phyloP scores from a whole-genome alignment of 805 yeast genomes.

The Wickerhamomyces kurtzmanii region DNA sequence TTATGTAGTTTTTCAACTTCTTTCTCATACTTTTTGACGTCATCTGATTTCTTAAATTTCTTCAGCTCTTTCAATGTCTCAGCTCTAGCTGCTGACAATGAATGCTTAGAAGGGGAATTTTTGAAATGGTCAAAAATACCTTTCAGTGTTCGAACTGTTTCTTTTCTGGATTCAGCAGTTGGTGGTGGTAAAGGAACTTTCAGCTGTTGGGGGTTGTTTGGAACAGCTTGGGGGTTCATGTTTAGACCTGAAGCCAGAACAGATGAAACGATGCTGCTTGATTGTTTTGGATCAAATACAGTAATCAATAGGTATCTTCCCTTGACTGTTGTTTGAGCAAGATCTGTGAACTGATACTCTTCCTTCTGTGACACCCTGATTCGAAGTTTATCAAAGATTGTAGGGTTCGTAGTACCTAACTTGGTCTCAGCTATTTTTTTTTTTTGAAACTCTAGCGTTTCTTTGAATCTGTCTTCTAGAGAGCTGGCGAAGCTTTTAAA shows the following conservation, averaged over 20 bases:
- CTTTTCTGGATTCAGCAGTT: constrained; percentile 54
- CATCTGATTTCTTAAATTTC: constrained; percentile 40
- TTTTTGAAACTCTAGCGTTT: constrained; percentile 39
- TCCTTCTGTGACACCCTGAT: constrained; percentile 40
- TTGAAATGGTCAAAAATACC: constrained; percentile 55
- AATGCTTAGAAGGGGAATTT: constrained; percentile 34
- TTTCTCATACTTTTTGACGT: constrained; percentile 40
- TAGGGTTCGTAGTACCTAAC: constrained; percentile 61
- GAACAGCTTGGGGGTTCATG: constrained; percentile 72
- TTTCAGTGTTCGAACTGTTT: constrained; percentile 51
- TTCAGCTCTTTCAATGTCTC: constrained; percentile 48
- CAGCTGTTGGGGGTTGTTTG: constrained; percentile 62
- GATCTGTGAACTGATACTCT: constrained; percentile 38
- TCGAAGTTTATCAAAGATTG: constrained; percentile 49
- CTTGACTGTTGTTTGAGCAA: constrained; percentile 65
- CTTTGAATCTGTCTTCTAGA: constrained; percentile 24
- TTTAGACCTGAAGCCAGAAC: constrained; percentile 61
- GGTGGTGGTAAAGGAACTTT: constrained; percentile 69
- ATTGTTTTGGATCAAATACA: constrained; percentile 74
- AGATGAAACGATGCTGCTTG: constrained; percentile 60
- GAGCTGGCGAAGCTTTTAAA: constrained; percentile 1
- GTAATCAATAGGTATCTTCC: constrained; percentile 70
- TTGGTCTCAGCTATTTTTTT: constrained; percentile 52
- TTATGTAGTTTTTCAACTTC: constrained; percentile 68
- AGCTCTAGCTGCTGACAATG: constrained; percentile 49